Percentiles rank a stretch among this genome's conserved stretches.
These are phyloP conservation scores for Colletotrichum magnum DNA, from an alignment of 2,329 filamentous ascomycete species.

Conservation along the genomic window DNA sequence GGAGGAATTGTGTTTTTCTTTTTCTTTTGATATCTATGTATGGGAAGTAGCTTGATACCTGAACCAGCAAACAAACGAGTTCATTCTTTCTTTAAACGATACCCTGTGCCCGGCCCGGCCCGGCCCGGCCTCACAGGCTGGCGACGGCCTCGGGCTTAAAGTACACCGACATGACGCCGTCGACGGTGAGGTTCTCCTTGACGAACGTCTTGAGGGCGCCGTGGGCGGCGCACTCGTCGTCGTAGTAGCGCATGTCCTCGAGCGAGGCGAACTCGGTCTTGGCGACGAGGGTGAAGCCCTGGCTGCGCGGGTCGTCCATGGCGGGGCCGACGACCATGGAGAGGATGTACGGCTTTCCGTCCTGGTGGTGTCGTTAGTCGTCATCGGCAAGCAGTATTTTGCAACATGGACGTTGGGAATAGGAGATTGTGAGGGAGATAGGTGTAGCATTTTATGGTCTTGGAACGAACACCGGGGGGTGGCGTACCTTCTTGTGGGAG, in stretches of 20 bases:
- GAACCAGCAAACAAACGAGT: conserved; percentile 29
- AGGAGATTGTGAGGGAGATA: no score
- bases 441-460: no score
- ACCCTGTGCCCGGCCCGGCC: no score
- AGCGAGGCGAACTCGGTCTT: conserved; percentile 74
- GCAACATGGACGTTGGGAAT: no score
- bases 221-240: conserved; percentile 65
- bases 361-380: conserved; percentile 59
- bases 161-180: conserved; percentile 57
- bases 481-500: conserved; percentile 59
- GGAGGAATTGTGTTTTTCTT: background rate
- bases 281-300: conserved; percentile 76
- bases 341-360: conserved; percentile 79
- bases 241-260: conserved; percentile 81
- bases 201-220: conserved; percentile 55
- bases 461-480: background rate
- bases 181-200: conserved; percentile 48
- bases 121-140: background rate
- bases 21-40: conserved; percentile 16
- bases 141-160: conserved; percentile 52
- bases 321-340: conserved; percentile 67
- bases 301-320: conserved; percentile 70
- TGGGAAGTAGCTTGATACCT: conserved; percentile 38
- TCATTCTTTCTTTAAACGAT: background rate
- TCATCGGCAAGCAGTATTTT: no score